Evolutionary conservation across 2,329 filamentous ascomycete species (phyloP).

Genomic region (Ophiostoma novo-ulmi): DNA sequence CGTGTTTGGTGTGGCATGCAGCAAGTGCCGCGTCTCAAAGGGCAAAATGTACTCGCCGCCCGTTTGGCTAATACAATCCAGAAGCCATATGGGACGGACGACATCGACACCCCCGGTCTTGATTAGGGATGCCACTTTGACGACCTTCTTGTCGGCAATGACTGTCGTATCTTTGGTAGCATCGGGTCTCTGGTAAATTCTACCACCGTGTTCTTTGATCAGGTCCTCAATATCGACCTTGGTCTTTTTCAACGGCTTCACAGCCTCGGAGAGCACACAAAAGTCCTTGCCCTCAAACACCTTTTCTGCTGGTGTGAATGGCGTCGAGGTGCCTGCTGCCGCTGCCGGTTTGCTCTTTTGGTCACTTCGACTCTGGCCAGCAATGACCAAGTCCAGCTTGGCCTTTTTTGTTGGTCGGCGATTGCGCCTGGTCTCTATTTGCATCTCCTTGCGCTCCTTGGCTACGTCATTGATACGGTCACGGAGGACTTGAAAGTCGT

Average conservation of each 20-base stretch:
- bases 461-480: constrained; percentile 63
- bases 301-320: constrained; percentile 41
- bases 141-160: constrained; percentile 70
- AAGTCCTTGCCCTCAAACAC: constrained; percentile 75
- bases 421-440: constrained; percentile 62
- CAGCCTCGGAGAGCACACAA: constrained; percentile 74
- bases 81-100: constrained; percentile 73
- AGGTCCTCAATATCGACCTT: constrained; percentile 76
- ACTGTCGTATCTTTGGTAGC: constrained; percentile 59
- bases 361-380: constrained; percentile 54
- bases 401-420: constrained; percentile 54
- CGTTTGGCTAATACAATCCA: constrained; percentile 67
- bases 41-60: constrained; percentile 58
- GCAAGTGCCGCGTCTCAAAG: constrained; percentile 60
- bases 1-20: constrained; percentile 58
- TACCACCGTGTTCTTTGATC: constrained; percentile 78
- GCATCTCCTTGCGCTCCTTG: constrained; percentile 67
- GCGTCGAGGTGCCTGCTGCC: constrained; percentile 35
- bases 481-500: constrained; percentile 71
- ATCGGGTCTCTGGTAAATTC: constrained; percentile 67
- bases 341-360: neutral
- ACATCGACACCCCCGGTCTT: constrained; percentile 66
- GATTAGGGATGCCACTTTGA: constrained; percentile 78
- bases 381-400: constrained; percentile 65
- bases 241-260: constrained; percentile 62